Percentiles rank a stretch among this genome's conserved stretches.
These are phyloP conservation scores for Maudiozyma serrabonitensis DNA, from an alignment of 805 yeast genomes.

Conservation along the genomic window DNA sequence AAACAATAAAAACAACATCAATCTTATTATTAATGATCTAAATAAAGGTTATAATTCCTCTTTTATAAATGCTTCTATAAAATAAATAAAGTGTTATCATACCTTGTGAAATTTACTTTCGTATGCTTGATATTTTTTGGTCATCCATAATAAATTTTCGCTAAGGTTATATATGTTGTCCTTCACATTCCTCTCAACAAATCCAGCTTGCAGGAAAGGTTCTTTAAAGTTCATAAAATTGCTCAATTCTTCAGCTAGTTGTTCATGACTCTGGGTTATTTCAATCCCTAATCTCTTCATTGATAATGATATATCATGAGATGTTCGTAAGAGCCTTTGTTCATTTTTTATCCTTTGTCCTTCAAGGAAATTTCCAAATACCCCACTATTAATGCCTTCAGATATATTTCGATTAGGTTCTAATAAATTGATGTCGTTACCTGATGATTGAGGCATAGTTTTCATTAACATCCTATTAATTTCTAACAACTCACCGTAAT, in stretches of 20 bases:
- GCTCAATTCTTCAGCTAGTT: constrained; percentile 52
- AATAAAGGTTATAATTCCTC: too few species aligned
- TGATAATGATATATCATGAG: constrained; percentile 33
- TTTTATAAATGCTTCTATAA: too few species aligned
- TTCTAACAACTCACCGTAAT: constrained; percentile 33
- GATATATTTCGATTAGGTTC: neutral
- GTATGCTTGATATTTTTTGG: neutral
- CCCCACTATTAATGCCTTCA: constrained; percentile 11
- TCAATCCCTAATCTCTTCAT: constrained; percentile 37
- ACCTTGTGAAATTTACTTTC: neutral
- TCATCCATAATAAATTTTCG: neutral
- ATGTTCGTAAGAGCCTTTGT: constrained; percentile 32
- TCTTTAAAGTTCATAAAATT: constrained; percentile 45
- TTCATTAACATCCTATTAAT: constrained; percentile 28
- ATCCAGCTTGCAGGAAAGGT: constrained; percentile 24
- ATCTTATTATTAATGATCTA: neutral
- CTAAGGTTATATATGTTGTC: neutral
- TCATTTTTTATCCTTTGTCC: constrained; percentile 42
- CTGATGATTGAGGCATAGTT: constrained; percentile 2
- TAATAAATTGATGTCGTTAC: too few species aligned
- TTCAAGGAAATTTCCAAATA: constrained; percentile 36
- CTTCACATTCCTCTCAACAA: constrained; percentile 6
- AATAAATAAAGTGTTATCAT: neutral
- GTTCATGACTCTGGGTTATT: constrained; percentile 48
- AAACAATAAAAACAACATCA: neutral